Conservation (phyloP, 345 rosid species). For the Orychophragmus violaceus region DNA sequence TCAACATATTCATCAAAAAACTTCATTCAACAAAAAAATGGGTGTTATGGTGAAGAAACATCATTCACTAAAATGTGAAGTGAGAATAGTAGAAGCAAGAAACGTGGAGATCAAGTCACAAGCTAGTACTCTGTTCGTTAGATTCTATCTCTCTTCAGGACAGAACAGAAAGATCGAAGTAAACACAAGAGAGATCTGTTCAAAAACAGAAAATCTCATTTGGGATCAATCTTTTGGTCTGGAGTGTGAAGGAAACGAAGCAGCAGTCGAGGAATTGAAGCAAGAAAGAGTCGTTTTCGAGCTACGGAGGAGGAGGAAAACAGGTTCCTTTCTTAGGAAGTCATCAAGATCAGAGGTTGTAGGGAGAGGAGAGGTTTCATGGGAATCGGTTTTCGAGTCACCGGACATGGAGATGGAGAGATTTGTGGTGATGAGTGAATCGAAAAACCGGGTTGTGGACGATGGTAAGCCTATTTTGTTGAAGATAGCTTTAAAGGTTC, state of each 20-base stretch:
- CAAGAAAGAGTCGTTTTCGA: slow-evolving; percentile 52
- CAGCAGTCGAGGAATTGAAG: slow-evolving; percentile 37
- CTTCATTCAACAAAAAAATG: slow-evolving; percentile 23
- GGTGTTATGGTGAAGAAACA: slow-evolving; percentile 18
- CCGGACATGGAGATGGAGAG: slow-evolving; percentile 22
- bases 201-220: slow-evolving; percentile 27
- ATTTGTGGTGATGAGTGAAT: slow-evolving; percentile 12
- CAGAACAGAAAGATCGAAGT: slow-evolving; percentile 45
- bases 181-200: slow-evolving; percentile 43
- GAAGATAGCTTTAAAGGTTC: slow-evolving; percentile 26
- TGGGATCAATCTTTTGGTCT: slow-evolving; percentile 63
- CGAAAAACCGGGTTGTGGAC: not conserved
- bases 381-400: slow-evolving; percentile 26
- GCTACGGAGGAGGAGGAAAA: slow-evolving; percentile 45
- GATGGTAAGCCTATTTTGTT: slow-evolving; percentile 14
- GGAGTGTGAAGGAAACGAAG: slow-evolving; percentile 54
- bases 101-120: slow-evolving; percentile 43
- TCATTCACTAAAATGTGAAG: slow-evolving; percentile 44
- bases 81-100: slow-evolving; percentile 59
- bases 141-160: slow-evolving; percentile 60
- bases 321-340: slow-evolving; percentile 29
- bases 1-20: slow-evolving; percentile 14
- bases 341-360: slow-evolving; percentile 45
- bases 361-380: slow-evolving; percentile 48
- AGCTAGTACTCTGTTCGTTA: slow-evolving; percentile 43